Evolutionary conservation across 139 green algal species (phyloP).

Genomic region (Micractinium sp.): DNA sequence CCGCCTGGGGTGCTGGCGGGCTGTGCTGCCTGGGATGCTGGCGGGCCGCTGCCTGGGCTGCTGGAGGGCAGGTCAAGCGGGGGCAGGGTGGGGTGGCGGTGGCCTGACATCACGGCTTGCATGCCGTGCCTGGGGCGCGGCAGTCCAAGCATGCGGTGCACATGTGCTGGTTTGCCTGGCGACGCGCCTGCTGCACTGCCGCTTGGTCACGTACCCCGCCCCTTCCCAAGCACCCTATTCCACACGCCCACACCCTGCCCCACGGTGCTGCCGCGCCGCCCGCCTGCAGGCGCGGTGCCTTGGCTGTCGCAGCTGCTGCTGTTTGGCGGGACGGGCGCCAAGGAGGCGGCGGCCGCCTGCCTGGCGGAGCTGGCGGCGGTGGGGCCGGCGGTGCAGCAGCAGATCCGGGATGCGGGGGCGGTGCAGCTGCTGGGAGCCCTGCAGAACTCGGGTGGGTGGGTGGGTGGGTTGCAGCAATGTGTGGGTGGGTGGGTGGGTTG

Average conservation of each 20-base stretch:
- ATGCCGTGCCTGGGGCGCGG: neutral
- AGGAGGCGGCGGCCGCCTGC: conserved; percentile 43
- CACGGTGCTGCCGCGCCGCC: neutral
- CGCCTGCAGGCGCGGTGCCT: conserved; percentile 34
- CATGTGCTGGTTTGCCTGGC: neutral
- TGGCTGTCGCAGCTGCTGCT: conserved; percentile 48
- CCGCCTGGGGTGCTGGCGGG: too few species aligned
- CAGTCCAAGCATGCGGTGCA: neutral
- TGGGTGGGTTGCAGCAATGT: neutral
- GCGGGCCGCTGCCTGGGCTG: too few species aligned
- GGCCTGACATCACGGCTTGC: neutral
- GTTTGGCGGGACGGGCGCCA: conserved; percentile 31
- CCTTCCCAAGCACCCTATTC: too few species aligned
- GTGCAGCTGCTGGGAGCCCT: conserved; percentile 31
- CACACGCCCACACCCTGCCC: too few species aligned
- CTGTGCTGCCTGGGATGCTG: too few species aligned
- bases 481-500: too few species aligned
- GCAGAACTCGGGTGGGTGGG: conserved; percentile 6
- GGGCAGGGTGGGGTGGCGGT: too few species aligned
- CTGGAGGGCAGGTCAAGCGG: neutral
- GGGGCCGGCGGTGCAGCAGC: conserved; percentile 25
- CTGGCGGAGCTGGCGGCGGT: conserved; percentile 39
- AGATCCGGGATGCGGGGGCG: conserved; percentile 30
- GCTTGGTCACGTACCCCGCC: neutral
- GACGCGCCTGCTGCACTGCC: neutral